phyloP scores from a whole-genome alignment of 495 filamentous ascomycete genomes.

The Penicillium dipodomyicola region DNA sequence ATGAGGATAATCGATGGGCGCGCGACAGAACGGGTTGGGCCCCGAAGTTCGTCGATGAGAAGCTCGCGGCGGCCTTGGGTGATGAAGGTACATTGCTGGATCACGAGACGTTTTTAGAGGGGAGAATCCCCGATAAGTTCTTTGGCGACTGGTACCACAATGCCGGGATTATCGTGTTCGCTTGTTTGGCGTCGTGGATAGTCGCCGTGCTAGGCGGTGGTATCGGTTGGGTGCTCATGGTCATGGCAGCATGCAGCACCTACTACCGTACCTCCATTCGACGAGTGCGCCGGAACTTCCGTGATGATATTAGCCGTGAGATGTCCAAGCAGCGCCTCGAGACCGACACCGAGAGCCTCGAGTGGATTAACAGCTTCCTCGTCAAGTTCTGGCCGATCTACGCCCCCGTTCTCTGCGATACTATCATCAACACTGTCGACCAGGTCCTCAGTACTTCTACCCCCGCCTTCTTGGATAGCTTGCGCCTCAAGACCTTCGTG shows the following conservation, averaged over 20 bases:
- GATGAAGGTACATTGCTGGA: constrained; percentile 72
- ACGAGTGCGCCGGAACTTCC: constrained; percentile 90
- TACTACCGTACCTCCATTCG: constrained; percentile 97
- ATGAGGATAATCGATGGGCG: constrained; percentile 64
- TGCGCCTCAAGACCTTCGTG: constrained; percentile 86
- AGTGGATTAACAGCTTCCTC: constrained; percentile 99
- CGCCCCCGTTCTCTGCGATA: constrained; percentile 86
- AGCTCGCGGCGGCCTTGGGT: constrained; percentile 42
- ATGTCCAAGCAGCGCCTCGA: constrained; percentile 86
- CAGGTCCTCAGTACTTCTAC: constrained; percentile 90
- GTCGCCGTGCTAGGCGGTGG: constrained; percentile 86
- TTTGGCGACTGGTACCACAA: constrained; percentile 99
- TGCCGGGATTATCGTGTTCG: constrained; percentile 85
- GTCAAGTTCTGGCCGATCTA: constrained; percentile 99
- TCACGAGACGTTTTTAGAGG: constrained; percentile 84
- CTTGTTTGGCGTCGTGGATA: constrained; percentile 87
- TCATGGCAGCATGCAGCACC: constrained; percentile 88
- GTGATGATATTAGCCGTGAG: constrained; percentile 92
- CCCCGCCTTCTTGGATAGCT: constrained; percentile 87
- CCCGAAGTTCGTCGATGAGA: constrained; percentile 68
- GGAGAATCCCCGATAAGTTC: constrained; percentile 80
- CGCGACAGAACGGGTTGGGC: constrained; percentile 80
- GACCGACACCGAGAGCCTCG: constrained; percentile 87
- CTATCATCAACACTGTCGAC: constrained; percentile 88
- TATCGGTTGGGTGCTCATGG: constrained; percentile 84